phyloP scores from a whole-genome alignment of 2,329 filamentous ascomycete genomes.

The Coniochaeta hoffmannii region DNA sequence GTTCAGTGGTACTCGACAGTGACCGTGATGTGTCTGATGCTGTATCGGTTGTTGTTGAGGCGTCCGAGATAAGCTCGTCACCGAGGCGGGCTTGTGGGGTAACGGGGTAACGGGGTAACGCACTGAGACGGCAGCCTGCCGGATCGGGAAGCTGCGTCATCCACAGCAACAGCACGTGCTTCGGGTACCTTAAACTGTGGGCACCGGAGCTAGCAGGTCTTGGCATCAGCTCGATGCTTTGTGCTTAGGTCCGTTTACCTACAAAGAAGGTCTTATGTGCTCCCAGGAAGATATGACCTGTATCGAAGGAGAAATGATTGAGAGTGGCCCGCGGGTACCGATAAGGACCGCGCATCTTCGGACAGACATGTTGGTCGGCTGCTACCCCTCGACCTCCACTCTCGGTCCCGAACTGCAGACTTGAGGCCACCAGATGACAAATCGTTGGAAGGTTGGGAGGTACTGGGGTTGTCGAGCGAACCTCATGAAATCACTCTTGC shows the following conservation, averaged over 20 bases:
- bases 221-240: no score
- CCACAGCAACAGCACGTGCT: not conserved
- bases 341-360: no score
- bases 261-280: no score
- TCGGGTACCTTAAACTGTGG: not conserved
- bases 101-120: not conserved
- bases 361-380: no score
- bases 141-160: constrained; percentile 1
- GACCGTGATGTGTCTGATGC: not conserved
- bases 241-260: no score
- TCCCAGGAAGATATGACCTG: no score
- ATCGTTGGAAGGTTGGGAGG: not conserved
- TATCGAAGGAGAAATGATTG: no score
- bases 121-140: not conserved
- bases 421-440: not conserved
- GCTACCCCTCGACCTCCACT: not conserved
- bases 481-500: constrained; percentile 17
- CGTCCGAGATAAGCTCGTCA: not conserved
- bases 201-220: no score
- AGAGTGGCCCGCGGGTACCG: no score
- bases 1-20: constrained; percentile 5
- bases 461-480: no score
- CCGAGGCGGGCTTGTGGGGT: not conserved
- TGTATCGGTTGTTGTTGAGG: not conserved
- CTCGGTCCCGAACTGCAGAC: not conserved